Base-by-base conservation (phyloP, 306 rosid species). In the Lathyrus sativus region DNA sequence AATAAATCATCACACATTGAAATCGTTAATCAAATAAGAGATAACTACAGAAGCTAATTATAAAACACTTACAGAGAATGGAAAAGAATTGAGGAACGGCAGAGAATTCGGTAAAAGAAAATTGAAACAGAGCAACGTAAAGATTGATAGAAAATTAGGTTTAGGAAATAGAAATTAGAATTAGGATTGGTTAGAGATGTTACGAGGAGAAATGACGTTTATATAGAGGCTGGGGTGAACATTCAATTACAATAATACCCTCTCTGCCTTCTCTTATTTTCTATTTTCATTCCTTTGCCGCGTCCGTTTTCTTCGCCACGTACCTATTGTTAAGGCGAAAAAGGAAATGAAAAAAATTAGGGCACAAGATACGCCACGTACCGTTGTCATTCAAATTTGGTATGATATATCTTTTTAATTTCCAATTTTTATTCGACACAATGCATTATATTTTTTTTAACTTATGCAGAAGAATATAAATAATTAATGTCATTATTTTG, bases 61-160 rank as follows among this genome's bases (percentile, higher is more conserved):
- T 18, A 74, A 70, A 58, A 41, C 61, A 24, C 80, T 59, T 37
- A 71, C 77, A 9, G 10, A 1, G 12, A 65, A 28, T 43, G 42
- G 65, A 19, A 63, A 60, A 65, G n/a, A 63, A 12, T 13, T 49
- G 65, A 63, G 11, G 44, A 17, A 13, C 9, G 1, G 11, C 9
- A 39, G 3, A 7, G 43, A 38, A 38, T 38, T 11, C 43, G 8
- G 11, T 19, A 19, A 19, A 19, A 19, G n/a, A 10, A 39, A 39
- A 39, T 39, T 10, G 44, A 39, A 39, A 10, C 12, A 39, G 12
- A 2, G 4, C 62, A 1, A 22, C 38, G 8, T n/a, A 53, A 13
- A 61, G 28, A 67, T 12, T 4, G 43, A 14, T 54, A 56, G 11
- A 18, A 44, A 2, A 41, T 4, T 56, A 13, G 28, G 39, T 28